Evolutionary conservation across 2,329 filamentous ascomycete genomes (phyloP).

Genomic region (Chrysoporthe deuterocubensis): DNA sequence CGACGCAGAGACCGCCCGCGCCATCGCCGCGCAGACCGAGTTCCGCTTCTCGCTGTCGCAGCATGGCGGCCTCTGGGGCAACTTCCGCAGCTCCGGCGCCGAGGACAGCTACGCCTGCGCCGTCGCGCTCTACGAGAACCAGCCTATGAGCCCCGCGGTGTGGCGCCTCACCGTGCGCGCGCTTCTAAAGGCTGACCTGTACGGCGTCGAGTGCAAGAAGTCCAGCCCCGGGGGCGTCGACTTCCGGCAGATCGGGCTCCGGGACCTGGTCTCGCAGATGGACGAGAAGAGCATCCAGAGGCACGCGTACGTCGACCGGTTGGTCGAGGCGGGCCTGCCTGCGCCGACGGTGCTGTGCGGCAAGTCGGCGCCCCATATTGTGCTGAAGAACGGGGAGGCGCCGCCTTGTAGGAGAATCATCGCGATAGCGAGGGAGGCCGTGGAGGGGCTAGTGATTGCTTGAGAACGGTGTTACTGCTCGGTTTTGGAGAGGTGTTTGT

Average conservation of each 20-base stretch:
- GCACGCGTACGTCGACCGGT: constrained; percentile 54
- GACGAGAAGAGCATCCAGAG: constrained; percentile 54
- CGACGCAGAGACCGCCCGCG: constrained; percentile 53
- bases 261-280: constrained; percentile 57
- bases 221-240: constrained; percentile 29
- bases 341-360: constrained; percentile 21
- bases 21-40: constrained; percentile 45
- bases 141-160: constrained; percentile 53
- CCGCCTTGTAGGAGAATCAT: constrained; percentile 57
- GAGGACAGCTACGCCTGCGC: constrained; percentile 34
- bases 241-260: constrained; percentile 51
- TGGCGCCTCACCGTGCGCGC: constrained; percentile 60
- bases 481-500: too few relatives aligned
- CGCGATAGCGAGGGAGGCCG: constrained; percentile 56
- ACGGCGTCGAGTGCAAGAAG: constrained; percentile 47
- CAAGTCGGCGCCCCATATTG: constrained; percentile 10
- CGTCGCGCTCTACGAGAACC: constrained; percentile 33
- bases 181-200: constrained; percentile 60
- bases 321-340: constrained; percentile 44
- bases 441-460: constrained; percentile 60
- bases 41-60: constrained; percentile 51
- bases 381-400: constrained; percentile 37
- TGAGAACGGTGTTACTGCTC: constrained; percentile 34
- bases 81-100: constrained; percentile 34
- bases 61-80: constrained; percentile 55